phyloP scores from a whole-genome alignment of 495 filamentous ascomycete genomes.

The Lepidopterella palustris region DNA sequence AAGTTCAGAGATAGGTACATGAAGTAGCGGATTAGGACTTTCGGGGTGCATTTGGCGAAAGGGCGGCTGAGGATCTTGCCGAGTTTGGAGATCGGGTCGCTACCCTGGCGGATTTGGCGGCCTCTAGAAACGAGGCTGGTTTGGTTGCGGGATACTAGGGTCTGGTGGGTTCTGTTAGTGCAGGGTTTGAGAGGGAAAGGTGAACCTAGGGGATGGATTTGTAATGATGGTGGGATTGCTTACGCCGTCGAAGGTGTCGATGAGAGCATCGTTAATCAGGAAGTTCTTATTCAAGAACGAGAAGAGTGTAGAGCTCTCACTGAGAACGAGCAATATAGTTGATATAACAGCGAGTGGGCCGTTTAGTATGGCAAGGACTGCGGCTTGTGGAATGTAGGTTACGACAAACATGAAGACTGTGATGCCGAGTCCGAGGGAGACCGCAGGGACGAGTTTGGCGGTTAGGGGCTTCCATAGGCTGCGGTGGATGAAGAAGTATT shows the following conservation, averaged over 20 bases:
- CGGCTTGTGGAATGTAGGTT: conserved; percentile 84
- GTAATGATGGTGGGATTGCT: conserved; percentile 39
- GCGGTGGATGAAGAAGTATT: conserved; percentile 68
- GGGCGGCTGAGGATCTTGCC: conserved; percentile 68
- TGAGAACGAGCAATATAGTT: conserved; percentile 69
- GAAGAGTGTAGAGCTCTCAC: conserved; percentile 74
- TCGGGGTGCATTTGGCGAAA: conserved; percentile 58
- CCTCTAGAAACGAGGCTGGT: conserved; percentile 59
- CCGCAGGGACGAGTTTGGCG: conserved; percentile 54
- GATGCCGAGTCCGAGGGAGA: conserved; percentile 36
- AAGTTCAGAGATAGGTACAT: conserved; percentile 86
- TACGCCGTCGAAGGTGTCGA: conserved; percentile 89
- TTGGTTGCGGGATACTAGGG: conserved; percentile 34
- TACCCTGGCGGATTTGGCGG: conserved; percentile 58
- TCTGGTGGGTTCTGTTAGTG: conserved; percentile 34
- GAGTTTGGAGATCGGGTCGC: conserved; percentile 58
- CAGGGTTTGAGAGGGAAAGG: conserved; percentile 34
- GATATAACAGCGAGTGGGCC: conserved; percentile 77
- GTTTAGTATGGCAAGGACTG: conserved; percentile 72
- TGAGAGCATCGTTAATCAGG: conserved; percentile 67
- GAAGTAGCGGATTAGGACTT: conserved; percentile 60
- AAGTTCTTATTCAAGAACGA: conserved; percentile 67
- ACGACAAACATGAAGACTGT: conserved; percentile 68
- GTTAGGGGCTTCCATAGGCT: conserved; percentile 59
- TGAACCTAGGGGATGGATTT: background rate